These are phyloP conservation scores for Septoria petroselini DNA, from an alignment of 2,329 filamentous ascomycete species.

Conservation along the genomic window DNA sequence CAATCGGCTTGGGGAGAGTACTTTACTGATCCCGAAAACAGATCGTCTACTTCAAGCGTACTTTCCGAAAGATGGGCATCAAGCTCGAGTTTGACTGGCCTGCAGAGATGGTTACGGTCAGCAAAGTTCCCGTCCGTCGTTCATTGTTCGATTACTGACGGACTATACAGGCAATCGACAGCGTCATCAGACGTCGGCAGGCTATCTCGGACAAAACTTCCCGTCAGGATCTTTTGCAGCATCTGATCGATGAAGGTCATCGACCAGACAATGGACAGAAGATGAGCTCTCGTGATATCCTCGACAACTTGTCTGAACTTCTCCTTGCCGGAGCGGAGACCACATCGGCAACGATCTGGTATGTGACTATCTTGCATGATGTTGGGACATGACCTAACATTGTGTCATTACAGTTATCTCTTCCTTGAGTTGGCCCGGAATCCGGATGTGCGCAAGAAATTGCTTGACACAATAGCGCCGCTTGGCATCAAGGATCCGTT, in stretches of 20 bases:
- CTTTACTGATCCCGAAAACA: too few relatives aligned
- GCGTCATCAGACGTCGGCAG: constrained; percentile 6
- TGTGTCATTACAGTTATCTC: too few relatives aligned
- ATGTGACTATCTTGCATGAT: too few relatives aligned
- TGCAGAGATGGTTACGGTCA: constrained; percentile 13
- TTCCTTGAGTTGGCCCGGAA: constrained; percentile 15
- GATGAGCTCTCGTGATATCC: constrained; percentile 12
- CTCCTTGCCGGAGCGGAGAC: constrained; percentile 16
- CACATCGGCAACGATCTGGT: constrained; percentile 11
- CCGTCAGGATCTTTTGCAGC: constrained; percentile 10
- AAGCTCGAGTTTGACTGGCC: constrained; percentile 18
- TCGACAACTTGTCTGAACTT: constrained; percentile 16
- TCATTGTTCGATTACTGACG: too few relatives aligned
- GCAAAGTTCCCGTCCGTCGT: too few relatives aligned
- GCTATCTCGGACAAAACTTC: background rate
- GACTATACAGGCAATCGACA: constrained; percentile 8
- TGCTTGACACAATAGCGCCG: constrained; percentile 1
- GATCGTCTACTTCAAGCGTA: constrained; percentile 18
- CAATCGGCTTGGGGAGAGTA: too few relatives aligned
- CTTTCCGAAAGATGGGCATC: constrained; percentile 3
- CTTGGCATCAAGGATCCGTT: constrained; percentile 7
- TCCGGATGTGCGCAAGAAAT: constrained; percentile 10
- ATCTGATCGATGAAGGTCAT: constrained; percentile 9
- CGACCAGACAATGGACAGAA: constrained; percentile 12
- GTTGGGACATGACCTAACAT: too few relatives aligned